Evolutionary conservation across 805 yeast species (phyloP).

Genomic region (Cyberlindnera amylophila): DNA sequence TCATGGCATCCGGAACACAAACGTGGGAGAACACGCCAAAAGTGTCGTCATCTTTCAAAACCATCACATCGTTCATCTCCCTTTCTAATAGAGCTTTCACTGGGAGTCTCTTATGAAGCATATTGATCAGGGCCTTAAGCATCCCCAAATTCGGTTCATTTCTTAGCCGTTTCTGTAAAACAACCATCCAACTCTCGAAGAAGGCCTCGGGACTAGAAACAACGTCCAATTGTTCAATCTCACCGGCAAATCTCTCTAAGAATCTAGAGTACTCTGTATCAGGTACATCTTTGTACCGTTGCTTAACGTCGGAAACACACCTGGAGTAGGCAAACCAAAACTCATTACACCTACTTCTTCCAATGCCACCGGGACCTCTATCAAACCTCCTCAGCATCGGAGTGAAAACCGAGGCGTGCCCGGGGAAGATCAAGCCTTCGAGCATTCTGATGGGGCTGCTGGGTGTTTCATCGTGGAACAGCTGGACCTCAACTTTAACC

Average conservation of each 20-base stretch:
- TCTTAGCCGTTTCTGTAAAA: neutral
- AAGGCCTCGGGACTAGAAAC: neutral
- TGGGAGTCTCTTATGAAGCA: neutral
- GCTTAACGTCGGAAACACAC: neutral
- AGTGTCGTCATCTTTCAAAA: conserved; percentile 1
- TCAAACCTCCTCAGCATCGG: neutral
- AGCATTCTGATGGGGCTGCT: neutral
- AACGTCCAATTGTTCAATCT: neutral
- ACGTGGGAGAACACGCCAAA: conserved; percentile 2
- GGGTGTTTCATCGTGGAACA: conserved; percentile 3
- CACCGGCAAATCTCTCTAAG: neutral
- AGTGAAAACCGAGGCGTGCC: neutral
- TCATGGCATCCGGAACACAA: conserved; percentile 1
- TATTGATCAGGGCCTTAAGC: conserved; percentile 1
- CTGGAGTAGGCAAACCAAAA: neutral
- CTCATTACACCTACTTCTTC: neutral
- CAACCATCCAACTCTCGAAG: conserved; percentile 3
- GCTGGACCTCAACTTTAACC: conserved; percentile 3
- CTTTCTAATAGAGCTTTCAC: neutral
- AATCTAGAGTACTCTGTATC: neutral
- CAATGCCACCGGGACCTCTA: neutral
- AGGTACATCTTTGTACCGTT: neutral
- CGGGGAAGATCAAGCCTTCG: neutral
- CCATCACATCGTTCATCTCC: neutral
- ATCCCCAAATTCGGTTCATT: neutral